These are phyloP conservation scores for Rosa lucieae DNA, from an alignment of 306 rosid genomes.

Conservation along the genomic window DNA sequence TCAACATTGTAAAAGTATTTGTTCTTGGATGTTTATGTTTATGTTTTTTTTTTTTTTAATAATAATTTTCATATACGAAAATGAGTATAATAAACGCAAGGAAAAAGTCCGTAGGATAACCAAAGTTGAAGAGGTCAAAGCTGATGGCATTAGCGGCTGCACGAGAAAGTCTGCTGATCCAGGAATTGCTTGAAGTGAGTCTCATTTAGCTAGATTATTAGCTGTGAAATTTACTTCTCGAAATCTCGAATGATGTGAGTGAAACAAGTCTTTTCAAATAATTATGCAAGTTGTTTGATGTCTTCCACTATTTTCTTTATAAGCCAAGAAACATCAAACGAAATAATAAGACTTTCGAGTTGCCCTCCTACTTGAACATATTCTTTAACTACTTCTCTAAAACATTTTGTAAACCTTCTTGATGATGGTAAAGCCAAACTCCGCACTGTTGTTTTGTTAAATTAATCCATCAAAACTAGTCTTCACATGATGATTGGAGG, in stretches of 20 bases:
- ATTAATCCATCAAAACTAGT: too few relatives aligned
- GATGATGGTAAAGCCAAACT: too few relatives aligned
- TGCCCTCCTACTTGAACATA: too few relatives aligned
- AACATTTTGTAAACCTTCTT: too few relatives aligned
- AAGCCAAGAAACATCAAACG: too few relatives aligned
- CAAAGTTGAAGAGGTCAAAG: neutral
- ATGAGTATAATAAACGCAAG: neutral
- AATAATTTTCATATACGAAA: too few relatives aligned
- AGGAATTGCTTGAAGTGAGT: neutral
- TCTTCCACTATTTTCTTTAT: neutral
- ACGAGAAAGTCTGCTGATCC: neutral
- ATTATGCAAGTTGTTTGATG: neutral
- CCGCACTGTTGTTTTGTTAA: too few relatives aligned
- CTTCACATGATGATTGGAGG: too few relatives aligned
- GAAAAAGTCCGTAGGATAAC: neutral
- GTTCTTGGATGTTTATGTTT: neutral
- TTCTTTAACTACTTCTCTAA: too few relatives aligned
- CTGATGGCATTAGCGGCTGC: neutral
- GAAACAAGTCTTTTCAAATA: too few relatives aligned
- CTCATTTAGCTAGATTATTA: neutral
- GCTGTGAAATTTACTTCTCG: neutral
- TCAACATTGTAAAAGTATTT: neutral
- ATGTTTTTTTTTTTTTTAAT: neutral
- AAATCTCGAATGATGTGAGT: neutral
- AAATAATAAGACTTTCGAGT: too few relatives aligned